Conservation (phyloP, 768 basidiomycete species). For the Gloeostereum incarnatum region DNA sequence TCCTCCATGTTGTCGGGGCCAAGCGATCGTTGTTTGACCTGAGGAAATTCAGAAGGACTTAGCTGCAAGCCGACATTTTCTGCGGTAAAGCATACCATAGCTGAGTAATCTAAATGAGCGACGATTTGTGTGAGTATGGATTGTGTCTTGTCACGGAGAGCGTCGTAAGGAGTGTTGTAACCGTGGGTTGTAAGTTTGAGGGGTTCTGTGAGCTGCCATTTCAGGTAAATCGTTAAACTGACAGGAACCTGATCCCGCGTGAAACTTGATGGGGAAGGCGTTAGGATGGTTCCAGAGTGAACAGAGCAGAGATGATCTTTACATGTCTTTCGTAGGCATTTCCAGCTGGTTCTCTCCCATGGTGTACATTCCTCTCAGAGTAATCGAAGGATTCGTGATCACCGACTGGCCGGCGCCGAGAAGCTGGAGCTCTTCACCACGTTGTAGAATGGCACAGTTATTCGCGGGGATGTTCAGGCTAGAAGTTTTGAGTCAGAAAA, state of each 20-base stretch:
- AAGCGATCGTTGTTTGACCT: conserved; percentile 75
- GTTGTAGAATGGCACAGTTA: conserved; percentile 80
- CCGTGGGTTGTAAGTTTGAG: conserved; percentile 73
- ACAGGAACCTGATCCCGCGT: conserved; percentile 86
- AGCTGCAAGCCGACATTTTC: not conserved
- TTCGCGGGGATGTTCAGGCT: conserved; percentile 80
- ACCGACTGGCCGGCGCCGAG: conserved; percentile 78
- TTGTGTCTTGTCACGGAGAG: conserved; percentile 68
- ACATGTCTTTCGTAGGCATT: conserved; percentile 87
- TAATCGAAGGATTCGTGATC: conserved; percentile 78
- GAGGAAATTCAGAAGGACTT: conserved; percentile 1
- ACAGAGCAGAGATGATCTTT: conserved; percentile 14
- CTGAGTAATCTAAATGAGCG: conserved; percentile 53
- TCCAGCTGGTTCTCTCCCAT: conserved; percentile 79
- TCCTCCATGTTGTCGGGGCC: conserved; percentile 73
- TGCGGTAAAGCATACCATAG: conserved; percentile 21
- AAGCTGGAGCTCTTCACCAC: conserved; percentile 70
- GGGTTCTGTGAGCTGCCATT: conserved; percentile 53
- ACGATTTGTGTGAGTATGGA: conserved; percentile 84
- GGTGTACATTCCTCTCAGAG: conserved; percentile 70
- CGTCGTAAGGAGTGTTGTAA: conserved; percentile 77
- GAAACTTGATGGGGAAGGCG: conserved; percentile 33
- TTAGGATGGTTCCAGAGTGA: not conserved
- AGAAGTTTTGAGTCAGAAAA: conserved; percentile 4
- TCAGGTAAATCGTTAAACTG: conserved; percentile 74